Conservation (phyloP, 2,329 filamentous ascomycete genomes). For the Trichoderma brevicompactum region DNA sequence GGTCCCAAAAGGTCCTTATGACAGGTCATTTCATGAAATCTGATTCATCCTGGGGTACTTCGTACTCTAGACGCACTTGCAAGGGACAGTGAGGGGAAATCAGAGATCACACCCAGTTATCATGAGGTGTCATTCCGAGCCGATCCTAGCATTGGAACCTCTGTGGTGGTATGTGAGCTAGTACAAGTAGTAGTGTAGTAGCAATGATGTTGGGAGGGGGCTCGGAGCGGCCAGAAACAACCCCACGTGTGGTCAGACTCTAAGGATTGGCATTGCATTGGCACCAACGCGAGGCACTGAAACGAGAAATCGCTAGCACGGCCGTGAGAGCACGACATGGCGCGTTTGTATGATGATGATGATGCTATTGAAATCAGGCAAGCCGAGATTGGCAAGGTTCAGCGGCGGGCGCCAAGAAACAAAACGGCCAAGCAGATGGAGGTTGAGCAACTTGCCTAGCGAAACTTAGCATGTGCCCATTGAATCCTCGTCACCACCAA, state of each 20-base stretch:
- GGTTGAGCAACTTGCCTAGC: background rate
- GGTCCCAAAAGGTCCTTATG: background rate
- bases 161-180: conserved; percentile 1
- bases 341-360: background rate
- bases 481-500: background rate
- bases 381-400: background rate
- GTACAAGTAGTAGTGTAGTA: too few species aligned
- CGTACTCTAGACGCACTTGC: background rate
- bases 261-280: background rate
- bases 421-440: background rate
- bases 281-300: background rate
- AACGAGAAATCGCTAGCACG: background rate
- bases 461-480: background rate
- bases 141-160: conserved; percentile 1
- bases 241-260: conserved; percentile 12
- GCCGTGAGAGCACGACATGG: background rate
- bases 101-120: conserved; percentile 11
- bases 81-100: background rate
- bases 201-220: background rate
- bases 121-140: conserved; percentile 18
- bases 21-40: background rate
- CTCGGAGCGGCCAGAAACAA: background rate
- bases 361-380: background rate
- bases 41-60: background rate
- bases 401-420: background rate